Conservation (phyloP, 495 filamentous ascomycete species). For the Xylaria curta region DNA sequence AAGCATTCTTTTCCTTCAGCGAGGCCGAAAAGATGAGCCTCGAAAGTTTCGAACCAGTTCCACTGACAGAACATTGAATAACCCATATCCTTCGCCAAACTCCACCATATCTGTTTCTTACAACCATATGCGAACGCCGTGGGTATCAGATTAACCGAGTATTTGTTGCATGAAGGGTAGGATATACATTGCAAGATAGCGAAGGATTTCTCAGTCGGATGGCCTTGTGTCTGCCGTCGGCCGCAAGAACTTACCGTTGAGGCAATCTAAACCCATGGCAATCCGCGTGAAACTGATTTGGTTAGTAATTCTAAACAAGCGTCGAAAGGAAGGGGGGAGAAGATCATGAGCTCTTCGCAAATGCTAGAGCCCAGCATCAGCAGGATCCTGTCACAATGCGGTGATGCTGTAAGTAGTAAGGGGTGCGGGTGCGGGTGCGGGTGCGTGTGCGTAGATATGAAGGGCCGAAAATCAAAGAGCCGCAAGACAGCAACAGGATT, state of each 20-base stretch:
- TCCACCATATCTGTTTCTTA: slow-evolving; percentile 18
- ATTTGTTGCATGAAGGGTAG: slow-evolving; percentile 18
- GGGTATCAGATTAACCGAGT: slow-evolving; percentile 35
- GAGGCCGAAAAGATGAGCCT: not conserved
- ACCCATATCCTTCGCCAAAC: slow-evolving; percentile 7
- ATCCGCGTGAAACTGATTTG: slow-evolving; percentile 28
- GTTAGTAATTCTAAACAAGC: slow-evolving; percentile 34
- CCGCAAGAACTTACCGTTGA: slow-evolving; percentile 36
- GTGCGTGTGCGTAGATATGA: not conserved
- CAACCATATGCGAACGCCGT: slow-evolving; percentile 24
- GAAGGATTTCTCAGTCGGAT: slow-evolving; percentile 10
- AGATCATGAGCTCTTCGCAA: slow-evolving; percentile 4
- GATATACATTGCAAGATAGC: slow-evolving; percentile 16
- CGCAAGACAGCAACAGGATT: slow-evolving; percentile 25
- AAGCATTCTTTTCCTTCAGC: not conserved
- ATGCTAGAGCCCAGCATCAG: slow-evolving; percentile 15
- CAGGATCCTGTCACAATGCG: slow-evolving; percentile 7
- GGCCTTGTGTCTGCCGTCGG: slow-evolving; percentile 22
- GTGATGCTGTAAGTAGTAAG: slow-evolving; percentile 18
- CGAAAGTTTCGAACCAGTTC: not conserved
- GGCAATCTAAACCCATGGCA: slow-evolving; percentile 23
- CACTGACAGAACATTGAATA: not conserved
- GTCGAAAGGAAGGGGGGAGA: slow-evolving; percentile 1
- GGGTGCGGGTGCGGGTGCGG: too few species aligned
- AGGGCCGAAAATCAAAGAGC: slow-evolving; percentile 20